phyloP scores from a whole-genome alignment of 805 yeast genomes.

The Pichia rugopelliculosa region DNA sequence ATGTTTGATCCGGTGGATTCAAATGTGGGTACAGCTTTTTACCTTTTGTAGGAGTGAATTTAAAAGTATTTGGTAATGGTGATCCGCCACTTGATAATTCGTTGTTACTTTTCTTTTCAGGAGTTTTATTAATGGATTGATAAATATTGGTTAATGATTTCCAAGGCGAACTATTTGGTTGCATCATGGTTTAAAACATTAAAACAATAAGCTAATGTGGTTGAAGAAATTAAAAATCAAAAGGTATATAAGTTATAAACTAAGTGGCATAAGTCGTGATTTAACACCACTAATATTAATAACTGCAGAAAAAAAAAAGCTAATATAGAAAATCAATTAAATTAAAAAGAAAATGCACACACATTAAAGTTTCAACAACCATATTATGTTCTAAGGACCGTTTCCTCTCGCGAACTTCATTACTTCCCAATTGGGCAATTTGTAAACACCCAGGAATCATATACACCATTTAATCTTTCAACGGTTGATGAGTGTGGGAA shows the following conservation, averaged over 20 bases:
- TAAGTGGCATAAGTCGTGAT: too few species aligned
- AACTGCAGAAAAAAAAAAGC: not conserved
- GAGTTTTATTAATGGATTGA: slow-evolving; percentile 5
- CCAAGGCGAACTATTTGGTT: slow-evolving; percentile 7
- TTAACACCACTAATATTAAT: too few species aligned
- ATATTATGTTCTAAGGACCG: too few species aligned
- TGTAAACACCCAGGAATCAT: slow-evolving; percentile 9
- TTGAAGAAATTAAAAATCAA: too few species aligned
- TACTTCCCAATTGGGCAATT: slow-evolving; percentile 5
- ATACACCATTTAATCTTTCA: slow-evolving; percentile 1
- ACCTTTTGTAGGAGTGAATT: slow-evolving; percentile 27
- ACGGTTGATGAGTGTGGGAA: not conserved
- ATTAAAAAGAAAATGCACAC: too few species aligned
- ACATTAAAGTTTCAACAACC: not conserved
- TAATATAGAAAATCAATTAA: not conserved
- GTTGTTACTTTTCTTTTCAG: slow-evolving; percentile 1
- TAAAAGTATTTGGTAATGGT: slow-evolving; percentile 22
- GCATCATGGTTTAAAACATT: slow-evolving; percentile 1
- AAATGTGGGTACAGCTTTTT: slow-evolving; percentile 22
- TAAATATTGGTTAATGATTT: not conserved
- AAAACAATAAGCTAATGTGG: not conserved
- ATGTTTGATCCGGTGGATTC: slow-evolving; percentile 11
- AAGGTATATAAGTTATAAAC: too few species aligned
- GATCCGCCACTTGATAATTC: slow-evolving; percentile 8
- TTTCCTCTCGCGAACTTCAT: not conserved